Conservation (phyloP, 2,329 filamentous ascomycete species). For the Nemania sp. region DNA sequence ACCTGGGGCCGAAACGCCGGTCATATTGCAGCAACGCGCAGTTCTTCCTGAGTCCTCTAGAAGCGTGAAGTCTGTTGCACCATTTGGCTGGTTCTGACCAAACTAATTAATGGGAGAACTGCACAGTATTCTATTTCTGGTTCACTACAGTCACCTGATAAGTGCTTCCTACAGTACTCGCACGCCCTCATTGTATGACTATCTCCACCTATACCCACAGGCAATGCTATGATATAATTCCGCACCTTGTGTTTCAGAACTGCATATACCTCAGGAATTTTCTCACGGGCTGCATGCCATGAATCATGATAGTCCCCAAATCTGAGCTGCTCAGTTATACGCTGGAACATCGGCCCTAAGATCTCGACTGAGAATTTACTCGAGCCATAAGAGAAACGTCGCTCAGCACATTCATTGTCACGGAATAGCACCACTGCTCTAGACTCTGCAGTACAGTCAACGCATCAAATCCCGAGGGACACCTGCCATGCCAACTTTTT, state of each 20-base stretch:
- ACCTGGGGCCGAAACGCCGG: neutral
- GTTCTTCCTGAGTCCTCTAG: neutral
- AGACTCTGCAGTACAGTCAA: neutral
- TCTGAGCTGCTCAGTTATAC: neutral
- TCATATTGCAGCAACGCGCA: neutral
- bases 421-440: neutral
- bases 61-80: no score
- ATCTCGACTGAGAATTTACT: neutral
- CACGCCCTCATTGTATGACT: neutral
- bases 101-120: no score
- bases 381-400: neutral
- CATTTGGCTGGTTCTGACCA: no score
- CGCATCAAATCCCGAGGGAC: neutral
- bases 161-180: neutral
- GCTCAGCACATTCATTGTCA: neutral
- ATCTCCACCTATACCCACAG: neutral
- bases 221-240: neutral
- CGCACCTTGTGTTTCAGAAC: constrained; percentile 14
- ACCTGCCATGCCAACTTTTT: neutral
- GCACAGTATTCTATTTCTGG: neutral
- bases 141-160: neutral
- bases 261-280: neutral
- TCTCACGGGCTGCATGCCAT: neutral
- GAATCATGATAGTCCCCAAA: neutral
- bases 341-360: neutral